Conservation (phyloP, 805 yeast genomes). For the Jamesozyma spencerorum region DNA sequence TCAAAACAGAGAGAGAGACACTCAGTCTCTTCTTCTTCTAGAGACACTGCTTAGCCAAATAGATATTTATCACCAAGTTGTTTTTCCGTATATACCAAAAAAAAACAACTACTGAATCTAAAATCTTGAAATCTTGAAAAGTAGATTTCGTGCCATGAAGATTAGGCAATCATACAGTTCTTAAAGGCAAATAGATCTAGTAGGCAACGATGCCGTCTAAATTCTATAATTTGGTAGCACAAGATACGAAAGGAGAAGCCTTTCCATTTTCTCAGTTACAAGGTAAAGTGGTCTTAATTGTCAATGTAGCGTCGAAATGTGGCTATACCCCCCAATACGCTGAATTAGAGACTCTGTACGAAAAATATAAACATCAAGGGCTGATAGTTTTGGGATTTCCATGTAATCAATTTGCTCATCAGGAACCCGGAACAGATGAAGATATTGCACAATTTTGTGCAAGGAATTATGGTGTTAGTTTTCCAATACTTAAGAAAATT, state of each 20-base stretch:
- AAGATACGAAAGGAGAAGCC: slow-evolving; percentile 35
- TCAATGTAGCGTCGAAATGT: slow-evolving; percentile 85
- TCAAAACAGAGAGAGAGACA: too few species aligned
- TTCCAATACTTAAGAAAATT: slow-evolving; percentile 79
- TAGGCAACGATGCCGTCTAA: background rate
- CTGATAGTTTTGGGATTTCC: slow-evolving; percentile 76
- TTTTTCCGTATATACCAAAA: too few species aligned
- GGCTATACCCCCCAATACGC: slow-evolving; percentile 70
- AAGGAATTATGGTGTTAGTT: slow-evolving; percentile 77
- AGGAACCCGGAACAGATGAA: slow-evolving; percentile 63
- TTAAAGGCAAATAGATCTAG: background rate
- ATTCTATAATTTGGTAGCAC: slow-evolving; percentile 1
- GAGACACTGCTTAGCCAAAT: too few species aligned
- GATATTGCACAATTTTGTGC: slow-evolving; percentile 69
- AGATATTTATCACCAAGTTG: too few species aligned
- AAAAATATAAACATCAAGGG: slow-evolving; percentile 53
- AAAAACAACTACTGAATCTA: too few species aligned
- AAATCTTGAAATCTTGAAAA: too few species aligned
- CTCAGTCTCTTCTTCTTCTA: too few species aligned
- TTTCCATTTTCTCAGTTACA: slow-evolving; percentile 51
- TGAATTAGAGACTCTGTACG: slow-evolving; percentile 60
- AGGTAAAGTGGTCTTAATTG: slow-evolving; percentile 77
- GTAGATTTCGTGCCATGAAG: background rate
- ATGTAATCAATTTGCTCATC: slow-evolving; percentile 79
- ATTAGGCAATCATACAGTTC: background rate